A percentile compares a stretch with the other conserved stretches of the same genome.
Conservation (phyloP, 1,139 yeast genomes). For the Torulaspora pretoriensis region DNA sequence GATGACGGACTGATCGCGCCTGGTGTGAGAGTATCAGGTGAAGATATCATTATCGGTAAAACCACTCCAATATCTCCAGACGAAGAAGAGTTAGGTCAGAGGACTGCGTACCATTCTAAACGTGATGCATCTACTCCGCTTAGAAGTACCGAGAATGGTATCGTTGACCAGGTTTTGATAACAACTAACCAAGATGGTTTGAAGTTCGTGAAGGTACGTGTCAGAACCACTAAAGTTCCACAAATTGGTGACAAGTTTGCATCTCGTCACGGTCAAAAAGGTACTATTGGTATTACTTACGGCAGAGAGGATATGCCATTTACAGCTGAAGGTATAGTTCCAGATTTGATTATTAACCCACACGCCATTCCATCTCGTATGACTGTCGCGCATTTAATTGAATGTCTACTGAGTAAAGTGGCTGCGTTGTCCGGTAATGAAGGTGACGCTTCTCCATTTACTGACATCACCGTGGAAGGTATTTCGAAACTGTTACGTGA, state of each 20-base stretch:
- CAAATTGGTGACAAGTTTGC: conserved; percentile 99
- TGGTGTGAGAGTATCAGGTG: conserved; percentile 98
- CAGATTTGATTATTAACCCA: conserved; percentile 95
- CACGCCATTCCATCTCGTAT: conserved; percentile 99
- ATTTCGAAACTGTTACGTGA: conserved; percentile 86
- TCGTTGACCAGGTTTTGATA: conserved; percentile 92
- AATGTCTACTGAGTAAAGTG: conserved; percentile 92
- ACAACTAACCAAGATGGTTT: conserved; percentile 98
- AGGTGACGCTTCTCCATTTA: conserved; percentile 98
- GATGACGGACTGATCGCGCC: conserved; percentile 98
- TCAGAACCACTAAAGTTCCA: conserved; percentile 97
- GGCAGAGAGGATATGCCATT: conserved; percentile 99
- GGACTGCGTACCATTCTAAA: conserved; percentile 96
- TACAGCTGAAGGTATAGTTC: conserved; percentile 93
- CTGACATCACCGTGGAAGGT: conserved; percentile 97
- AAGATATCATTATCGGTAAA: conserved; percentile 96
- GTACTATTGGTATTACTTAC: conserved; percentile 98
- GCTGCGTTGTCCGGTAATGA: conserved; percentile 93
- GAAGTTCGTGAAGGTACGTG: conserved; percentile 94
- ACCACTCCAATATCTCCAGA: conserved; percentile 98
- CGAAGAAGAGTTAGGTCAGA: conserved; percentile 95
- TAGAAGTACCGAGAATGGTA: conserved; percentile 96
- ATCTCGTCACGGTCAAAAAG: conserved; percentile 99
- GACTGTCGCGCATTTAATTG: conserved; percentile 99
- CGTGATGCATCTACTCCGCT: conserved; percentile 98